Evolutionary conservation across 139 green algal genomes (phyloP), one percentile per base, ranked within the genome.

Genomic region (Chlorella sp.): DNA sequence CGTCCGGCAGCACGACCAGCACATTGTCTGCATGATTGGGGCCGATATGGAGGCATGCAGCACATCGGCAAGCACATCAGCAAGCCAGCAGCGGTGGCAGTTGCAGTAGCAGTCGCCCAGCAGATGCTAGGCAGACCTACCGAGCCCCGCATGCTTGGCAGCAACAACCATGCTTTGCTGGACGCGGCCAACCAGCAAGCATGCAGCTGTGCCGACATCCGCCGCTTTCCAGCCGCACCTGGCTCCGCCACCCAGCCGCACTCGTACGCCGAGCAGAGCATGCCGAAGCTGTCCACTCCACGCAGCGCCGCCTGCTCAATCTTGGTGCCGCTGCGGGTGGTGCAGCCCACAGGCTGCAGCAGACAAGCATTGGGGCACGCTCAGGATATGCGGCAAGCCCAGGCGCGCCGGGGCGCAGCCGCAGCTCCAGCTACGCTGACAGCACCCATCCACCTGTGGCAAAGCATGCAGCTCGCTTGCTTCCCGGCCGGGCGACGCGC

Each of bases 231-330:
- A 83, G 82, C 9, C 84, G 44, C 60, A 83, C 77, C 77, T 44
- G 82, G n/a, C 60, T 86, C 87, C 8, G 58, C 20, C 28, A 54
- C 80, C 95, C 95, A 98, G 26, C 95, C 95, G 72, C 95, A 89
- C 80, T 98, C 94, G 67, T 91, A 83, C 1, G 93, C 92, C 40
- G 89, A 94, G 88, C 94, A 96, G 34, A 98, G 89, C 95, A 98
- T 98, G 76, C 95, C 95, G 54, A 88, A 88, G 76, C 85, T 93
- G 54, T 95, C 89, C 38, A 96, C 89, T 0, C 95, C 95, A 46
- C 93, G 90, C 76, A 98, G 77, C 41, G 69, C 85, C 34, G 87
- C 87, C 72, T 89, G 88, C 74, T 92, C 86, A 28, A 98, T 88
- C 20, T 82, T 65, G 13, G 93, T 82, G 34, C 89, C 89, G 60